Conservation (phyloP, 2,329 filamentous ascomycete species). For the Penicillium sp. region DNA sequence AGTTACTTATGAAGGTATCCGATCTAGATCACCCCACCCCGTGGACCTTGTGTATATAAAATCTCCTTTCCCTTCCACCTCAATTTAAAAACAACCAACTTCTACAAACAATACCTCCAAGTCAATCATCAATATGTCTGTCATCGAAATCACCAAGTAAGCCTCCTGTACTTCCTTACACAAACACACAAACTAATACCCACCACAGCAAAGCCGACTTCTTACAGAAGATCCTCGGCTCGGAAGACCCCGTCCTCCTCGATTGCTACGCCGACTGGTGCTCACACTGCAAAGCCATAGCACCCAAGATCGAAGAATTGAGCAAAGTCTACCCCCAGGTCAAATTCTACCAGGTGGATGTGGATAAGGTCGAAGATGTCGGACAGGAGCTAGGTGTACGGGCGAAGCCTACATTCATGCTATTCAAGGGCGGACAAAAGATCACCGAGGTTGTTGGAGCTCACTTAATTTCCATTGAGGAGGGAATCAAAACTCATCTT, state of each 20-base stretch:
- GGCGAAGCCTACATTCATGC: constrained; percentile 8
- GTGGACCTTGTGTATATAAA: not conserved
- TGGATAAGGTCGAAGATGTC: constrained; percentile 1
- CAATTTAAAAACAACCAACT: not conserved
- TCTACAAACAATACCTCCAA: not conserved
- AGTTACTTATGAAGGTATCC: not conserved
- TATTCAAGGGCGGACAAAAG: constrained; percentile 6
- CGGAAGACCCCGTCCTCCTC: not conserved
- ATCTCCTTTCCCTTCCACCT: not conserved
- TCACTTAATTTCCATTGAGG: not conserved
- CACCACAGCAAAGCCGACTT: constrained; percentile 1
- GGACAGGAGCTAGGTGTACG: constrained; percentile 1
- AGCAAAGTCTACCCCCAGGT: constrained; percentile 1
- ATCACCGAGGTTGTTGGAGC: constrained; percentile 9
- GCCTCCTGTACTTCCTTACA: not conserved
- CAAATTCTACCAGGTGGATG: constrained; percentile 10
- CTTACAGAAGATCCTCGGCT: not conserved
- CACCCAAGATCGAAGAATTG: not conserved
- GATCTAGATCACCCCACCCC: constrained; percentile 5
- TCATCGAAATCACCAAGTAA: constrained; percentile 6
- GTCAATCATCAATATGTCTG: constrained; percentile 3
- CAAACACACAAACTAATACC: not conserved
- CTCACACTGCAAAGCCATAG: constrained; percentile 2
- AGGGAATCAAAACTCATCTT: not conserved
- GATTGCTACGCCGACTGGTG: constrained; percentile 7